Base-by-base conservation (phyloP, 2,329 filamentous ascomycete genomes). In the Diaporthe helianthi region DNA sequence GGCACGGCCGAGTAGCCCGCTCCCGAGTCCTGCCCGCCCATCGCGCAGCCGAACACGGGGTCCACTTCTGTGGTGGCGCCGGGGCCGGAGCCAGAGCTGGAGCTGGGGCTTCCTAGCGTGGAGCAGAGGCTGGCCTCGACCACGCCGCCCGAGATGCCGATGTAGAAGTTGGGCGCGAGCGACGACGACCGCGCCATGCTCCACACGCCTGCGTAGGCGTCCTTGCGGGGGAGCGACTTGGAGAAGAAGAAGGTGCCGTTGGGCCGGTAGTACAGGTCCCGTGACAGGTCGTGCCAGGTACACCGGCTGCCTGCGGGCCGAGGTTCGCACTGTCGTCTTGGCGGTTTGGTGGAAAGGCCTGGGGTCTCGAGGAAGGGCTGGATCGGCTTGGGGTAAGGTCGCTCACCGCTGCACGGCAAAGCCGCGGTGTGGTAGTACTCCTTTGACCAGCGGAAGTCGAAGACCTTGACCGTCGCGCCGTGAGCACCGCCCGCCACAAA, bases 381-480 rank as follows among this genome's bases (percentile, higher is more conserved):
- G 19, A 73, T 76, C 0, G 80, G 79, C 15, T n/a, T 51, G 38
- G 78, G 81, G 69, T 74, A 78, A 0, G 85, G 84, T 7, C 68
- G 69, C 4, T 75, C 71, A 8, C 65, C 69, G 7, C 80, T 78
- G 73, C 86, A 88, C 0, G 84, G 79, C 13, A 87, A 77, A 5
- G 80, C 82, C 4, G 80, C 78, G 3, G 83, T 84, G 76, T 87
- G 82, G 67, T 82, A 76, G 72, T 88, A 88, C 3, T 77, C 72
- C 71, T 77, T 83, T 0, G 81, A 76, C 77, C 83, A 84, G 13
- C 86, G 84, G 67, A 86, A 85, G 78, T 88, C 86, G 69, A 87
- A 88, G 38, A 87, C 75, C 65, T 85, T 83, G 67, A 88, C 71
- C 12, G 80, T 78, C 0, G 81, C 77, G 4, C 79, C 78, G 19